A percentile compares a stretch with the other conserved stretches of the same genome.
These are phyloP conservation scores for Favolaschia claudopus DNA, from an alignment of 768 basidiomycete species.

Conservation along the genomic window DNA sequence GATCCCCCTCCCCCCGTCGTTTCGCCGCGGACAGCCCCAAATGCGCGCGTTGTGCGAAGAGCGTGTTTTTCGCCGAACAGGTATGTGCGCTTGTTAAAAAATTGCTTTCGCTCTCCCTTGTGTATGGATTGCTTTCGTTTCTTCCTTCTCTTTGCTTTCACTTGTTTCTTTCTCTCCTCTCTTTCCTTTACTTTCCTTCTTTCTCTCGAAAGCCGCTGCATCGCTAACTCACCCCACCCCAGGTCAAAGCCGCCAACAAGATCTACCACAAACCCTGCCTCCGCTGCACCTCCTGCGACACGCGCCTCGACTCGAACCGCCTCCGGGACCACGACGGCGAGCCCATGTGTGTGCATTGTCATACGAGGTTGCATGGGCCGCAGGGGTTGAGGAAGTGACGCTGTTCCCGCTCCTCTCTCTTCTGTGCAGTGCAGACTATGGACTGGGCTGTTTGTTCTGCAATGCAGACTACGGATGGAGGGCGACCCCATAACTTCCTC, in stretches of 20 bases:
- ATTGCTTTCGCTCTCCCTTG: neutral
- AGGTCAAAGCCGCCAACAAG: slow-evolving; percentile 85
- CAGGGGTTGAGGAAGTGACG: slow-evolving; percentile 26
- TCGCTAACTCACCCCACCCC: neutral
- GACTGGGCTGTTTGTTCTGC: no score
- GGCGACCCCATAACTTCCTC: no score
- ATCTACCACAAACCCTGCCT: slow-evolving; percentile 82
- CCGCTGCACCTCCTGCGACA: slow-evolving; percentile 77
- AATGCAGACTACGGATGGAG: no score
- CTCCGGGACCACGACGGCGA: slow-evolving; percentile 80
- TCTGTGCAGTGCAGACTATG: no score
- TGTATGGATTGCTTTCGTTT: slow-evolving; percentile 2
- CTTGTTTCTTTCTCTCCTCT: neutral
- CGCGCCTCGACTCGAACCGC: slow-evolving; percentile 72
- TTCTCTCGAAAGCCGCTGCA: no score
- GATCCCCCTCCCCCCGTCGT: slow-evolving; percentile 48
- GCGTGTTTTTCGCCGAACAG: slow-evolving; percentile 89
- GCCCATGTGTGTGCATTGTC: slow-evolving; percentile 76
- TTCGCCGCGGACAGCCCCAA: slow-evolving; percentile 67
- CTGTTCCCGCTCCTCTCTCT: no score
- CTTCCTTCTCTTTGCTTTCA: neutral
- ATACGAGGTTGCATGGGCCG: slow-evolving; percentile 60
- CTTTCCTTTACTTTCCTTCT: neutral
- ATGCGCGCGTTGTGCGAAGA: slow-evolving; percentile 76
- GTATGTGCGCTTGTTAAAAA: slow-evolving; percentile 41